Base-by-base conservation (phyloP, 2,329 filamentous ascomycete genomes). In the Colletotrichum sp. region DNA sequence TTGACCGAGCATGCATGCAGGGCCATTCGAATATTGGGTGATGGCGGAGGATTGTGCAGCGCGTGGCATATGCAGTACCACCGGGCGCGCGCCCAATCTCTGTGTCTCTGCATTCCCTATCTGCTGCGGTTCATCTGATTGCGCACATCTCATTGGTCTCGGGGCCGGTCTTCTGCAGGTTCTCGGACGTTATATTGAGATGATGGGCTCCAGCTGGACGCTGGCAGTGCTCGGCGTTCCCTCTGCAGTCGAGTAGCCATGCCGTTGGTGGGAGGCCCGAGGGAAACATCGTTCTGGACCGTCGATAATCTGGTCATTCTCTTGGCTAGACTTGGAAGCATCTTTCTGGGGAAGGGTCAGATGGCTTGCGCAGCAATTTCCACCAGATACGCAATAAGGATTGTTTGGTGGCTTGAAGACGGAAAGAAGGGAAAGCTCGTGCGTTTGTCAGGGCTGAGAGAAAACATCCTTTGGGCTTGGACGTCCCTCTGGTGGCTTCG, bases 41-140 rank as follows among this genome's bases (percentile, higher is more conserved):
- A 64, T 75, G 63, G 73, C 69, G 64, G 63, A 57, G 69, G 73
- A 48, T 72, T 72, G 73, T 72, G 69, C 73, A 72, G 61, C 73
- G 63, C 73, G 34, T 75, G 73, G 48, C 69, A 75, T 64, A 75
- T 75, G 69, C 63, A 48, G 73, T 75, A 48, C 69, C 27, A 68
- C 73, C n/a, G 25, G 52, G 16, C 52, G 25, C 61, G 69, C 63
- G 25, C 60, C 48, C 55, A 34, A 39, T 69, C 68, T 63, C 68
- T 55, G 22, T 60, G 55, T 59, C 32, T 15, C 27, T 28, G 22
- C 65, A 25, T 36, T 44, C 68, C 30, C 27, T 34, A 15, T 63
- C 22, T 65, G 44, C 63, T 32, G 27, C 59, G 27, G 27, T 22
- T 69, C 52, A 57, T 28, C 55, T 25, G 19, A 27, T 25, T 64